Percentiles rank a stretch among this genome's conserved stretches.
phyloP scores from a whole-genome alignment of 306 rosid species.

The Astragalus membranaceus region DNA sequence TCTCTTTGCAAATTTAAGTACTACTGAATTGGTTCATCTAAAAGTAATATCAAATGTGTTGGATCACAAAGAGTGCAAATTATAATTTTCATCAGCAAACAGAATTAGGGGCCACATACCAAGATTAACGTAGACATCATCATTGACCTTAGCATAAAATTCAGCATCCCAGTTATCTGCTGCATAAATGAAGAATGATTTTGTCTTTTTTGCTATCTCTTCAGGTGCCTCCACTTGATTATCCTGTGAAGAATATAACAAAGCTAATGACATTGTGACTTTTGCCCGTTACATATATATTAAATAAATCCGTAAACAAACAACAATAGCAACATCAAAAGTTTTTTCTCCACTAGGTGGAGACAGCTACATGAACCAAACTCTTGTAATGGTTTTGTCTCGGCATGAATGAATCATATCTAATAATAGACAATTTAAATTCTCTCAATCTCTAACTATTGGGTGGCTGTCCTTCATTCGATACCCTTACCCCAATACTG shows the following conservation, averaged over 20 bases:
- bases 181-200: slow-evolving; percentile 52
- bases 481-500: neutral
- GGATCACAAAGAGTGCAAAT: neutral
- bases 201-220: slow-evolving; percentile 42
- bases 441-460: neutral
- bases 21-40: neutral
- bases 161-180: slow-evolving; percentile 61
- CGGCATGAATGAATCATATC: neutral
- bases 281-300: neutral
- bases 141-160: slow-evolving; percentile 63
- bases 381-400: neutral
- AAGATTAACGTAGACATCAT: slow-evolving; percentile 57
- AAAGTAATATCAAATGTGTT: neutral
- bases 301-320: neutral
- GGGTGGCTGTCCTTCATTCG: neutral
- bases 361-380: neutral
- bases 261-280: neutral
- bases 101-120: slow-evolving; percentile 47
- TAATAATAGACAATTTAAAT: neutral
- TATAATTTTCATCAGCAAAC: slow-evolving; percentile 13
- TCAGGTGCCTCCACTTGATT: slow-evolving; percentile 52
- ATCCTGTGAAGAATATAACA: slow-evolving; percentile 41
- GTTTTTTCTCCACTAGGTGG: neutral
- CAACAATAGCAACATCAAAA: neutral
- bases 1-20: neutral